These are phyloP conservation scores for Verticillium dahliae DNA, from an alignment of 2,329 filamentous ascomycete genomes.

Conservation along the genomic window DNA sequence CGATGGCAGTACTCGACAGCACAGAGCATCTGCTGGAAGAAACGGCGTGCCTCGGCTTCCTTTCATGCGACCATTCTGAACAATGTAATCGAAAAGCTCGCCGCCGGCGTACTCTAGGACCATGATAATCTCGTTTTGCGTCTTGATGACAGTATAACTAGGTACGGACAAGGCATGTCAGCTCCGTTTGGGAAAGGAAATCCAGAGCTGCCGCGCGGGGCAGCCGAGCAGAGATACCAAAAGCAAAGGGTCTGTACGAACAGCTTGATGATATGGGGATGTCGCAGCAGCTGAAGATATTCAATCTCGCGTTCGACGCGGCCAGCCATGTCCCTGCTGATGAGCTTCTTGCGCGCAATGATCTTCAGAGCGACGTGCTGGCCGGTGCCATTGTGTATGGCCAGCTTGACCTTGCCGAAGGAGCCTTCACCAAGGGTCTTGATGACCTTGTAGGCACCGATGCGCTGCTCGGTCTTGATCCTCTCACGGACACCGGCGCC, in stretches of 20 bases:
- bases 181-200: background rate
- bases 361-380: constrained; percentile 98
- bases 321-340: constrained; percentile 96
- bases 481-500: constrained; percentile 29
- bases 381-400: constrained; percentile 82
- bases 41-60: constrained; percentile 87
- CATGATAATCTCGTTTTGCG: constrained; percentile 93
- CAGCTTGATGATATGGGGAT: constrained; percentile 99
- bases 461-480: constrained; percentile 68
- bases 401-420: constrained; percentile 97
- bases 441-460: constrained; percentile 87
- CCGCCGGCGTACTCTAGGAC: constrained; percentile 95
- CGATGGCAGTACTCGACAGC: constrained; percentile 98
- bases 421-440: constrained; percentile 92
- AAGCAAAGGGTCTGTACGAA: constrained; percentile 36
- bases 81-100: constrained; percentile 97
- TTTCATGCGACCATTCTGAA: constrained; percentile 87
- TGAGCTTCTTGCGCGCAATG: constrained; percentile 90
- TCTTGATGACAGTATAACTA: constrained; percentile 95
- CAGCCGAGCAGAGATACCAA: background rate
- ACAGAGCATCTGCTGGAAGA: constrained; percentile 99
- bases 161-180: background rate
- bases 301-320: constrained; percentile 97
- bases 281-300: constrained; percentile 88
- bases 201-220: background rate